Evolutionary conservation across 164 flowering plant genomes (phyloP).

Genomic region (Kingdonia uniflora): DNA sequence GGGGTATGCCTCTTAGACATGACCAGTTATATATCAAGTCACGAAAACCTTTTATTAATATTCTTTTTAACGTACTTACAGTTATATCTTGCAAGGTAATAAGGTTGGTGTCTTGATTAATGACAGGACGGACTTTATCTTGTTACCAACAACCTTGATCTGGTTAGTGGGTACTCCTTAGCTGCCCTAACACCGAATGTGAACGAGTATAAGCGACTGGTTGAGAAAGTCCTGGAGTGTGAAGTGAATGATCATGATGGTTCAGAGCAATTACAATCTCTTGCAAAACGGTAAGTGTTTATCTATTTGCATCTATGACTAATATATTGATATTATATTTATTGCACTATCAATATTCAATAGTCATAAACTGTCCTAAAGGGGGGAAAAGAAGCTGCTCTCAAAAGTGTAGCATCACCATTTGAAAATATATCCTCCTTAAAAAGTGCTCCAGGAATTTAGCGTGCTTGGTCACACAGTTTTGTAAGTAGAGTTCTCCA

Average conservation of each 20-base stretch:
- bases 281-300: constrained; percentile 51
- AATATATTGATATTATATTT: background rate
- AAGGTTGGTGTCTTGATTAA: too few species aligned
- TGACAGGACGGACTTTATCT: constrained; percentile 95
- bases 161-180: constrained; percentile 36
- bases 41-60: too few species aligned
- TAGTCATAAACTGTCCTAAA: too few species aligned
- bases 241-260: constrained; percentile 71
- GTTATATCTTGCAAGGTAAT: too few species aligned
- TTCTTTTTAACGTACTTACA: too few species aligned
- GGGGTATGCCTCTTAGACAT: constrained; percentile 66
- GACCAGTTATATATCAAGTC: too few species aligned
- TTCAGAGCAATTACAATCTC: constrained; percentile 45
- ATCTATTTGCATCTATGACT: background rate
- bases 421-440: too few species aligned
- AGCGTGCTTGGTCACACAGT: constrained; percentile 43
- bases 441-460: too few species aligned
- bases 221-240: constrained; percentile 61
- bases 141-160: constrained; percentile 64
- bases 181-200: constrained; percentile 96
- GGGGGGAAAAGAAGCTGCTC: too few species aligned
- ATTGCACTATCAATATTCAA: too few species aligned
- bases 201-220: constrained; percentile 90
- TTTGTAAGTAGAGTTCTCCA: too few species aligned
- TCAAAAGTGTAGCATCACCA: too few species aligned